Conservation (phyloP, 306 rosid genomes). For the Quercus suber region DNA sequence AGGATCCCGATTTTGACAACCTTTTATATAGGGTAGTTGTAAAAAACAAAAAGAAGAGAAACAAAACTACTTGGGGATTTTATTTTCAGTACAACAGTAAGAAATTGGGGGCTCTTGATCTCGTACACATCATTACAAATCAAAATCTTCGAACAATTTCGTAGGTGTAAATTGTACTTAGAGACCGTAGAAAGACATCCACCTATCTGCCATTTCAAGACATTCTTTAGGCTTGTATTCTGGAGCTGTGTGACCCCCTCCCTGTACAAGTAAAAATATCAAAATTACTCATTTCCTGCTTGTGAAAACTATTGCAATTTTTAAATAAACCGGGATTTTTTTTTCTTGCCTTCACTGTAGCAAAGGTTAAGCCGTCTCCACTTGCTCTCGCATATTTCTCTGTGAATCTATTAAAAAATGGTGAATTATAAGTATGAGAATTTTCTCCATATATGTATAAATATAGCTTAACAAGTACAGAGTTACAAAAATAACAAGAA, state of each 20-base stretch:
- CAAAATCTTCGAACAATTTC: not conserved
- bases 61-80: not conserved
- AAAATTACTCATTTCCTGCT: not conserved
- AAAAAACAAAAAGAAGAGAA: not conserved
- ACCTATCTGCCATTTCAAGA: conserved; percentile 16
- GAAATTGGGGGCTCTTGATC: not conserved
- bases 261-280: conserved; percentile 13
- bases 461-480: too few species aligned
- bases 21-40: too few species aligned
- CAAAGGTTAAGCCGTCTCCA: conserved; percentile 12
- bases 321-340: not conserved
- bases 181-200: conserved; percentile 3
- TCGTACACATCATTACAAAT: not conserved
- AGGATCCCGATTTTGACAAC: too few species aligned
- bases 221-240: conserved; percentile 31
- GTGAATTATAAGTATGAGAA: not conserved
- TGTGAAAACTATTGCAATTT: not conserved
- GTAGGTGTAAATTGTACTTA: not conserved
- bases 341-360: conserved; percentile 16
- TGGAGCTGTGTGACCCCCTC: conserved; percentile 44
- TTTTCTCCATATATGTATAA: not conserved
- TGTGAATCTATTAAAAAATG: not conserved
- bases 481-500: too few species aligned
- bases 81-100: too few species aligned
- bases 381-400: not conserved